Conservation (phyloP, 192 early-diverging fungal species). For the Coemansia umbellata region DNA sequence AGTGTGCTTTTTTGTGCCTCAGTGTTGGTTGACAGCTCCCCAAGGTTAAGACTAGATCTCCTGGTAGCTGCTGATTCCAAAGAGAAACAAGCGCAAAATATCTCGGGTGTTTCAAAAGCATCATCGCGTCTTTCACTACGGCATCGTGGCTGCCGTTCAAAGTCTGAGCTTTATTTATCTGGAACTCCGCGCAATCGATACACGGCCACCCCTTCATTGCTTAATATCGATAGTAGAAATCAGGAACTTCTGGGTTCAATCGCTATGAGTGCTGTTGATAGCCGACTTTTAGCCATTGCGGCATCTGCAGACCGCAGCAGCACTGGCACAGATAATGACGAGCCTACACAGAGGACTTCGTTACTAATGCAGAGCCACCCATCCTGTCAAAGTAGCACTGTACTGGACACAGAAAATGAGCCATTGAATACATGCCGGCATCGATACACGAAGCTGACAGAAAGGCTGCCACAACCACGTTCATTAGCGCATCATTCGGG, state of each 20-base stretch:
- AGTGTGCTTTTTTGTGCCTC: constrained; percentile 39
- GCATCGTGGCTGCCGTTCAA: constrained; percentile 14
- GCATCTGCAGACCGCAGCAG: too few relatives aligned
- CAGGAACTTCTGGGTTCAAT: too few relatives aligned
- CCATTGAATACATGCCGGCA: too few relatives aligned
- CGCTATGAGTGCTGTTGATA: too few relatives aligned
- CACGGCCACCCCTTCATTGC: not conserved
- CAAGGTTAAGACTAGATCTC: constrained; percentile 29
- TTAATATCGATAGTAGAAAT: not conserved
- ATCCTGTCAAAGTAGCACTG: too few relatives aligned
- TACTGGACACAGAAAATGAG: too few relatives aligned
- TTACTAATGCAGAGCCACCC: not conserved
- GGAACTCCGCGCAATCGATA: not conserved
- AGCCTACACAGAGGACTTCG: not conserved
- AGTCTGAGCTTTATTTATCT: constrained; percentile 19
- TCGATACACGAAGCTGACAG: too few relatives aligned
- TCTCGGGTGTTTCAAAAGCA: not conserved
- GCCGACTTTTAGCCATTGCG: too few relatives aligned
- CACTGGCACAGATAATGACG: not conserved
- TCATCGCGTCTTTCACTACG: constrained; percentile 10
- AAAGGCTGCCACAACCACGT: too few relatives aligned
- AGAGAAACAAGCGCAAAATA: not conserved
- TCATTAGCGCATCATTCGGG: too few relatives aligned
- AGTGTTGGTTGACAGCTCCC: constrained; percentile 29
- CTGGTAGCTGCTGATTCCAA: not conserved